Percentiles rank a stretch among this genome's conserved stretches.
Conservation (phyloP, 2,329 filamentous ascomycete genomes). For the Pseudogymnoascus sp. region DNA sequence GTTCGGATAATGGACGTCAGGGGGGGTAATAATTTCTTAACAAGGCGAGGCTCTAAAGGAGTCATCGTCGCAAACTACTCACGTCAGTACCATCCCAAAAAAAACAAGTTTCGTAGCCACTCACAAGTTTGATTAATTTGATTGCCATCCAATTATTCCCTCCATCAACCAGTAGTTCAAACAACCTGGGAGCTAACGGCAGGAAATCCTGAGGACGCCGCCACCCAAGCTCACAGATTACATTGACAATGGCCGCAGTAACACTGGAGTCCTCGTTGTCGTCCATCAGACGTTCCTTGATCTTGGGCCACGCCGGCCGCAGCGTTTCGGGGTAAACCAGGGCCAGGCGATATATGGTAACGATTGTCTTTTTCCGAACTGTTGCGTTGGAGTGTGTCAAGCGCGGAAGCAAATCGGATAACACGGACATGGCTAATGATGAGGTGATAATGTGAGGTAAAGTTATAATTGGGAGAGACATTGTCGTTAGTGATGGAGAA, state of each 20-base stretch:
- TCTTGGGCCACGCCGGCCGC: constrained; percentile 89
- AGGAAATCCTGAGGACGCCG: constrained; percentile 88
- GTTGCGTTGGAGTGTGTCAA: constrained; percentile 77
- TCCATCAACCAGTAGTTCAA: constrained; percentile 83
- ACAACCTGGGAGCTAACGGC: constrained; percentile 80
- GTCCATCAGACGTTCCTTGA: constrained; percentile 89
- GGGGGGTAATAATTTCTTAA: constrained; percentile 84
- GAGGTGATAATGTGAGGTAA: constrained; percentile 94
- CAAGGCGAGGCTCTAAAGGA: constrained; percentile 80
- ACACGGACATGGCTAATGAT: constrained; percentile 79
- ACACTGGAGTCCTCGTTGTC: constrained; percentile 85
- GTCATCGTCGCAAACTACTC: constrained; percentile 84
- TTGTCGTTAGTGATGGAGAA: constrained; percentile 62
- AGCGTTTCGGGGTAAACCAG: constrained; percentile 95
- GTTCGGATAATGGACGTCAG: constrained; percentile 89
- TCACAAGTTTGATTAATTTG: constrained; percentile 91
- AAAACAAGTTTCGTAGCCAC: constrained; percentile 24
- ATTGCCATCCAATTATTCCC: constrained; percentile 99
- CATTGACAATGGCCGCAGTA: constrained; percentile 91
- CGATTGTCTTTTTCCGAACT: constrained; percentile 91
- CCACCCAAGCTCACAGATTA: constrained; percentile 93
- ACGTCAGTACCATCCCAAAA: constrained; percentile 50
- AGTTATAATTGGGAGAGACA: constrained; percentile 77
- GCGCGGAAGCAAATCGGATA: constrained; percentile 78
- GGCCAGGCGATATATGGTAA: constrained; percentile 86